These are phyloP conservation scores for Pythium periplocum DNA, from an alignment of 352 stramenopile genomes.

Conservation along the genomic window DNA sequence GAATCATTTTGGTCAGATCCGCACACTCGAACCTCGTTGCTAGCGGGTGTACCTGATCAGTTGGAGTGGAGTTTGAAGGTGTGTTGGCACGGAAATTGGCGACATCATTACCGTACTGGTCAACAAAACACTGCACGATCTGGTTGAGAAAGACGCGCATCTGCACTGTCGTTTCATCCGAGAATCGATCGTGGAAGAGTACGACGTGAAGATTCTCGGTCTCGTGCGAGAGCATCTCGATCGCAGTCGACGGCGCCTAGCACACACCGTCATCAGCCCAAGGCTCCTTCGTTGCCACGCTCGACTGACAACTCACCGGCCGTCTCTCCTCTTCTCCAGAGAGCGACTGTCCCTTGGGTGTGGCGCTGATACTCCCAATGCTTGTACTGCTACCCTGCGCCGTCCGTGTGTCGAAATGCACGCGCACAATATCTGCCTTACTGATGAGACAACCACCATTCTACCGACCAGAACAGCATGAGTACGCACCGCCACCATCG, in stretches of 20 bases:
- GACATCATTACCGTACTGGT: conserved; percentile 40
- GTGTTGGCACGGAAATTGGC: conserved; percentile 22
- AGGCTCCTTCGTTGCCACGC: too few relatives aligned
- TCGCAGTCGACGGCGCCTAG: conserved; percentile 30
- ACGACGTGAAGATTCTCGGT: conserved; percentile 56
- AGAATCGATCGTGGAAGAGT: conserved; percentile 70
- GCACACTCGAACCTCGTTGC: conserved; percentile 1
- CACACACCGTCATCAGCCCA: neutral
- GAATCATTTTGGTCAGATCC: conserved; percentile 2
- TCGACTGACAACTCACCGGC: neutral
- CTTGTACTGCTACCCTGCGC: conserved; percentile 12
- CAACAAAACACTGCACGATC: conserved; percentile 41
- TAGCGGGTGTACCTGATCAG: neutral
- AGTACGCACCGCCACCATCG: conserved; percentile 53
- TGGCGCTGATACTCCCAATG: conserved; percentile 10
- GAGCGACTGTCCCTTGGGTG: conserved; percentile 11
- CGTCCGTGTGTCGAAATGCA: conserved; percentile 50
- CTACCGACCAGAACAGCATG: neutral
- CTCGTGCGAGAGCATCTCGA: conserved; percentile 76
- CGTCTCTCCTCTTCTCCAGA: conserved; percentile 16
- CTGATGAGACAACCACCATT: conserved; percentile 15
- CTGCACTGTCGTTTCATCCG: conserved; percentile 31
- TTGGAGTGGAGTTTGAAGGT: neutral
- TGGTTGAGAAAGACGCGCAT: conserved; percentile 58
- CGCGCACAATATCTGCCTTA: conserved; percentile 52